phyloP scores from a whole-genome alignment of 495 filamentous ascomycete species.

The Penicillium coffeae region DNA sequence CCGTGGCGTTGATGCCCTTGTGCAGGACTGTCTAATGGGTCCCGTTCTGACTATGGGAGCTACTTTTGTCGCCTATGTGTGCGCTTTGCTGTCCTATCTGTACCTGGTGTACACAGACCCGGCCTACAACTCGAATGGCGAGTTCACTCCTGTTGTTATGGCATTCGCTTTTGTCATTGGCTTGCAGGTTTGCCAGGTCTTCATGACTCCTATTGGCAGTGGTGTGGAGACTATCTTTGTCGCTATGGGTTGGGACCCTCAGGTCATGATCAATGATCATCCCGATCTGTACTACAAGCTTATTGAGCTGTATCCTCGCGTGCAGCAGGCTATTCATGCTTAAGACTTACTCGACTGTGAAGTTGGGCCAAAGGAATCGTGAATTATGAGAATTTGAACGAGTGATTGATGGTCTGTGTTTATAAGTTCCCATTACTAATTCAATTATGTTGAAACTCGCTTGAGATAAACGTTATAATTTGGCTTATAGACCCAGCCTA shows the following conservation, averaged over 20 bases:
- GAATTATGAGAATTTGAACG: no score
- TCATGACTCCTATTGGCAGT: constrained; percentile 69
- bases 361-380: not conserved
- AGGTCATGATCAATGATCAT: constrained; percentile 78
- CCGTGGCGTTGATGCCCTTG: constrained; percentile 82
- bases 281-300: constrained; percentile 74
- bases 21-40: constrained; percentile 87
- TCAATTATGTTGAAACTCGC: no score
- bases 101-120: constrained; percentile 80
- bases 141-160: constrained; percentile 73
- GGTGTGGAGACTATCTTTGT: constrained; percentile 79
- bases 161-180: constrained; percentile 82
- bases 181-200: constrained; percentile 81
- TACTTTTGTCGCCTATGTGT: constrained; percentile 77
- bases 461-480: no score
- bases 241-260: constrained; percentile 82
- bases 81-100: constrained; percentile 74
- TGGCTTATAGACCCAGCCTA: no score
- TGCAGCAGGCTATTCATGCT: constrained; percentile 68
- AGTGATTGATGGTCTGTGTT: no score
- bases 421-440: no score
- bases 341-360: constrained; percentile 16
- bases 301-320: constrained; percentile 75
- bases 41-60: constrained; percentile 87
- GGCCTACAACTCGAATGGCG: constrained; percentile 65